Evolutionary conservation across 2,329 filamentous ascomycete species (phyloP), one percentile per base, ranked within the genome.

Genomic region (Neofusicoccum parvum): DNA sequence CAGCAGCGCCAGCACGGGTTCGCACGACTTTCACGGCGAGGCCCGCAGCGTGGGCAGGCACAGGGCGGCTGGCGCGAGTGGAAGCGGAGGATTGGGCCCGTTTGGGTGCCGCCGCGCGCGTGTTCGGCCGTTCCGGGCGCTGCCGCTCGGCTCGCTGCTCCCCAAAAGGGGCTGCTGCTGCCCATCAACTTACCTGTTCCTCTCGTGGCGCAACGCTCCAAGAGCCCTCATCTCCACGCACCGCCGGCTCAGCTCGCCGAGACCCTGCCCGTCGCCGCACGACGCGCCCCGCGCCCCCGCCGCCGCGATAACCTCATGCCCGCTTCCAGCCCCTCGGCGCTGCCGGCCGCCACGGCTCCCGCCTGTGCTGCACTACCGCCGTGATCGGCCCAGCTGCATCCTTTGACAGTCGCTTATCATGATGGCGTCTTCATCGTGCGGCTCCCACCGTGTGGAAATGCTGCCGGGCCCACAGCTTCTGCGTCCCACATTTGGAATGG

Each of bases 141-240:
- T 23, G 27, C 56, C 41, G 54, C 39, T 59, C 54, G 54, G 54
- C 27, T 32, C 54, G 20, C 23, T 3, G 3, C n/a, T 9, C 11
- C 43, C 56, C 7, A 15, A 37, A 36, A 34, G 39, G 41, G 23
- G 41, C 39, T 34, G 39, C 3, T 9, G 54, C 39, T 41, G 54
- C 23, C 15, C 41, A 59, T 59, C 54, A 59, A 46, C 23, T 64
- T 64, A 49, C 39, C 60, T 54, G 50, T 51, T 64, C 50, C 60
- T 64, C 17, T 53, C 41, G 43, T 56, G 39, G 62, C 39, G 62
- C 43, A 49, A 23, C 50, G n/a, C 41, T 15, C 17, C 41, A 6
- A 17, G 23, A 37, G 11, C 20, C 12, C 27, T 64, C 62, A 64
- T 64, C 50, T 64, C 62, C 62, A 64, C 62, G 36, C 20, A 14